Base-by-base conservation (phyloP, 305 asterid species). In the Fraxinus ornus region DNA sequence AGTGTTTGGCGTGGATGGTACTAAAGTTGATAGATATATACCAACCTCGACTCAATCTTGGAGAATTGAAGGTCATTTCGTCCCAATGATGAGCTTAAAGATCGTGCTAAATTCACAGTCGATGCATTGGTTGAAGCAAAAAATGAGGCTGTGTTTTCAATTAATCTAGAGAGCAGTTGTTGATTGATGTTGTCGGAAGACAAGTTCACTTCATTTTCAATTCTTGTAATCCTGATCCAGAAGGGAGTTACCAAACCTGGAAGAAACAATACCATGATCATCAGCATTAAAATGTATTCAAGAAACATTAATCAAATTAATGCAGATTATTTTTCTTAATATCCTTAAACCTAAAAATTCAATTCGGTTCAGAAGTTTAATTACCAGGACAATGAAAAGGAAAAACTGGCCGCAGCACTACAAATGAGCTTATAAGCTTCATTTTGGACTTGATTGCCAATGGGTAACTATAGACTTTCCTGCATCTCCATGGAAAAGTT, bases 381-480 rank as follows among this genome's bases (percentile, higher is more conserved):
- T 70, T 81, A 88, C 92, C 89, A 88, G 47, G 24, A 86, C 2
- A 78, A 88, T 28, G 78, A 86, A 86, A 81, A 84, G n/a, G 85
- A 82, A 78, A 85, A 80, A 90, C 19, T n/a, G 90, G 90, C 35
- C 91, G 85, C 77, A 82, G 33, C 84, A 88, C 81, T 64, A 86
- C n/a, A n/a, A 44, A 44, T 10, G 47, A 76, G 44, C 68, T 44
- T 64, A 44, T 13, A 78, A 8, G 76, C 71, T 81, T 86, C 55
- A 44, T 44, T 2, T 44, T 44, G 5, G n/a, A 57, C 49, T 33
- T 64, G 79, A 75, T 32, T 15, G 47, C 75, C 49, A 55, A 39
- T 17, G 73, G 72, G 24, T 30, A 28, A 17, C 26, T 10, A 36
- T 49, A 15, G n/a, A 5, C 3, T 37, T 24, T 36, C 62, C 36